Conservation (phyloP, 2,329 filamentous ascomycete species). For the Diplodia mutila region DNA sequence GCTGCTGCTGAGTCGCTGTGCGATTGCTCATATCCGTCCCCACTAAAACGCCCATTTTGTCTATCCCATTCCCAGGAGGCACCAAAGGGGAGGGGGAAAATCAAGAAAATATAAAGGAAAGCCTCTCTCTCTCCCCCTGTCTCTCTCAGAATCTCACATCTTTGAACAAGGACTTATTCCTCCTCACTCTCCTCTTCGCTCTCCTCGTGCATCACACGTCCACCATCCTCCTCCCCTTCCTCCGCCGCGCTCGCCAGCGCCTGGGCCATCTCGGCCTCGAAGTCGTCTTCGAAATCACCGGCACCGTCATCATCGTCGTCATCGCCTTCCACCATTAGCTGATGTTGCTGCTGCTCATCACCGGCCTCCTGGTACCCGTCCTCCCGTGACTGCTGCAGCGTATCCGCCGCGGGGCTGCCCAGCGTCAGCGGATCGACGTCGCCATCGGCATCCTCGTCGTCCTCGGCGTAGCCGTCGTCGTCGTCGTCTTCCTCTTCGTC, state of each 20-base stretch:
- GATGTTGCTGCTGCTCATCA: conserved; percentile 21
- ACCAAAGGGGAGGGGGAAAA: too few relatives aligned
- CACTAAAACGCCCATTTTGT: too few relatives aligned
- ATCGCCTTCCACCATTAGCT: conserved; percentile 40
- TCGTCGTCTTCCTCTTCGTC: conserved; percentile 30
- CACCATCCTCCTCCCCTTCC: conserved; percentile 27
- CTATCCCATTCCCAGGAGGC: too few relatives aligned
- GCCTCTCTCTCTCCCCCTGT: too few relatives aligned
- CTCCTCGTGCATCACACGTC: conserved; percentile 35
- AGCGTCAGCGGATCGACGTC: conserved; percentile 42
- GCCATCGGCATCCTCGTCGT: conserved; percentile 35
- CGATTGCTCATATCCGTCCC: too few relatives aligned
- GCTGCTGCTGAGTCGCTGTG: too few relatives aligned
- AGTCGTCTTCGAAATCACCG: conserved; percentile 41
- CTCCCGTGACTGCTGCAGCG: conserved; percentile 5
- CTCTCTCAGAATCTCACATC: too few relatives aligned
- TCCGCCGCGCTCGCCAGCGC: conserved; percentile 37
- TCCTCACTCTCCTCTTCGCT: conserved; percentile 50
- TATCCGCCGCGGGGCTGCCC: conserved; percentile 36
- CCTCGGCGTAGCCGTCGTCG: conserved; percentile 37
- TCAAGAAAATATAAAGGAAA: too few relatives aligned
- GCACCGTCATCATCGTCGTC: conserved; percentile 36
- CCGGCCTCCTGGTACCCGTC: background rate
- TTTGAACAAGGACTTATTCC: conserved; percentile 34
- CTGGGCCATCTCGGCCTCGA: conserved; percentile 49